These are phyloP conservation scores for Mortierella sp. DNA, from an alignment of 371 early-diverging fungal species.

Conservation along the genomic window DNA sequence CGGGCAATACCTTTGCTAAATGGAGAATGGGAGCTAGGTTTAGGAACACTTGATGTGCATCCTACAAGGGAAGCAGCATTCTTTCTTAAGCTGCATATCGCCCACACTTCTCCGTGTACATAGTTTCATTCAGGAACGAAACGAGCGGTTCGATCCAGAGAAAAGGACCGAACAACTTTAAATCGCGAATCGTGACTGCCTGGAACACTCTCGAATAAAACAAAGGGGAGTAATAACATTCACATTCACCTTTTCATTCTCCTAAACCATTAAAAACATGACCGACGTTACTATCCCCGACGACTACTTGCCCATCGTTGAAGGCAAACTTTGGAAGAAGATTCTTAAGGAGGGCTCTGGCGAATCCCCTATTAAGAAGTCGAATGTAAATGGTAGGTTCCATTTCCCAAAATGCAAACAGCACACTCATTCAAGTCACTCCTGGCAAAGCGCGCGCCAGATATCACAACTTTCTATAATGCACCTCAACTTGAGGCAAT, in stretches of 20 bases:
- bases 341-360: slow-evolving; percentile 54
- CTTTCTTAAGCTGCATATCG: no score
- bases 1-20: no score
- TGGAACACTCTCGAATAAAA: slow-evolving; percentile 9
- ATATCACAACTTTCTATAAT: not conserved
- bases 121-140: no score
- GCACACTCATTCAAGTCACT: not conserved
- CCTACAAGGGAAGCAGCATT: no score
- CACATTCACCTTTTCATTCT: not conserved
- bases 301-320: slow-evolving; percentile 53
- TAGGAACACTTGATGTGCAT: no score
- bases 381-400: slow-evolving; percentile 43
- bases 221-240: not conserved
- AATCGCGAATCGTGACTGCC: not conserved
- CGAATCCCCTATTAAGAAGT: slow-evolving; percentile 36
- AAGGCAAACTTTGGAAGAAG: slow-evolving; percentile 56
- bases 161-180: no score
- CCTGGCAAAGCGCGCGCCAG: not conserved
- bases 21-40: no score
- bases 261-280: slow-evolving; percentile 18
- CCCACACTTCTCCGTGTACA: no score
- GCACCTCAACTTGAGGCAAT: not conserved
- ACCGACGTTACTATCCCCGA: slow-evolving; percentile 54
- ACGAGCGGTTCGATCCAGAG: no score
- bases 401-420: not conserved